phyloP scores from a whole-genome alignment of 1,284 basidiomycete species.

The Uromyces viciae-fabae region DNA sequence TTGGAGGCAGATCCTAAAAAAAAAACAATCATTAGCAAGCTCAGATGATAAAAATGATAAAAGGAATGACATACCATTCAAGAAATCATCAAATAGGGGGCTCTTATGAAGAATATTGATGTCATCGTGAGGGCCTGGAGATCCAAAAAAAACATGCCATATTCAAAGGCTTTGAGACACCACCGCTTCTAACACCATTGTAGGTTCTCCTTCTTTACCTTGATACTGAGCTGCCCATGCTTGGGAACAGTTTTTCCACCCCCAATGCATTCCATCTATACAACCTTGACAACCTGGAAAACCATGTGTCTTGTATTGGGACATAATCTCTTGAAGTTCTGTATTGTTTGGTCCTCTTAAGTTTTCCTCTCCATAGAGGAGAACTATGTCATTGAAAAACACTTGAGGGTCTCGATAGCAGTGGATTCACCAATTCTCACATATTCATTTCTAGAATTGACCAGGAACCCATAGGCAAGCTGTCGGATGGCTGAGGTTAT shows the following conservation, averaged over 20 bases:
- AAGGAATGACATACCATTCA: neutral
- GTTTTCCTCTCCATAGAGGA: neutral
- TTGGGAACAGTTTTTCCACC: neutral
- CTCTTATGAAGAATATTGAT: neutral
- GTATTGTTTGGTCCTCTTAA: neutral
- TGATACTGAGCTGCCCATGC: neutral
- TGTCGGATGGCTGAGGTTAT: neutral
- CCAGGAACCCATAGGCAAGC: neutral
- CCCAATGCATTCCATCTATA: neutral
- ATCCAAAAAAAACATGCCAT: neutral
- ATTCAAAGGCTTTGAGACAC: neutral
- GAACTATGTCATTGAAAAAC: neutral
- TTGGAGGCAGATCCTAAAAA: neutral
- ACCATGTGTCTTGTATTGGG: neutral
- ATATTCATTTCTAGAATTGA: neutral
- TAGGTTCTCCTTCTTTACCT: neutral
- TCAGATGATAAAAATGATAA: neutral
- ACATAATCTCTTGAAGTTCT: neutral
- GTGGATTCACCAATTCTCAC: neutral
- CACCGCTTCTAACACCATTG: neutral
- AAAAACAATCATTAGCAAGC: neutral
- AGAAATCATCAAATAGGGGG: neutral
- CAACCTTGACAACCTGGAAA: neutral
- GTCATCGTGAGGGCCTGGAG: neutral
- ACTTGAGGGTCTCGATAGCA: neutral